Evolutionary conservation across 2,329 filamentous ascomycete species (phyloP), one percentile per base, ranked within the genome.

Genomic region (Cadophora sp.): DNA sequence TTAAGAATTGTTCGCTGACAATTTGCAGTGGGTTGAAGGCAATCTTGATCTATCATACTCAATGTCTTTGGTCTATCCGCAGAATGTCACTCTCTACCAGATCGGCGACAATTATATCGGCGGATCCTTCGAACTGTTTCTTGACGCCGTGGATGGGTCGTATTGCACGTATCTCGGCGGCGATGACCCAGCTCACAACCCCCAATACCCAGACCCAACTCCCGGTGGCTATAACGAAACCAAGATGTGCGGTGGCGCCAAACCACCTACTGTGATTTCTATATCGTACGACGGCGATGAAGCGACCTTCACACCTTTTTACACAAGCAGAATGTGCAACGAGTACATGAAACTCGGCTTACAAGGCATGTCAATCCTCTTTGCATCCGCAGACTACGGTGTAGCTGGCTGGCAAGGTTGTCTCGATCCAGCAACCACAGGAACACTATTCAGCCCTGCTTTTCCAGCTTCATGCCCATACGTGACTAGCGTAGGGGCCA

Each of bases 341-440:
- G 65, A 66, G 60, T 64, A 59, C 33, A 61, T 59, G 48, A 66
- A 66, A 24, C 59, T 66, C 36, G 53, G 65, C 9, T 39, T 66
- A 14, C 65, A 59, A n/a, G 65, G 65, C 7, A 53, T 48, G 5
- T 59, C 60, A 4, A 24, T 66, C 18, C 41, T 66, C 11, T 66
- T 58, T 41, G 30, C 65, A 24, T 43, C 53, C 5, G 65, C 60
- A 18, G 65, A 67, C 48, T 43, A 43, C 27, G 65, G 60, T 5
- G 60, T 67, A 27, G 60, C 30, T 27, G 58, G 62, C 22, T 36
- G 39, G 36, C 22, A 16, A 45, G 43, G 48, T 6, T 33, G 20
- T 41, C 11, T 45, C 6, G 24, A 50, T 50, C 27, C 27, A 13
- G 36, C 62, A 22, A 47, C 41, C 20, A 41, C n/a, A 33, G 51